phyloP scores from a whole-genome alignment of 495 filamentous ascomycete species.

The Thermochaetoides thermophila region DNA sequence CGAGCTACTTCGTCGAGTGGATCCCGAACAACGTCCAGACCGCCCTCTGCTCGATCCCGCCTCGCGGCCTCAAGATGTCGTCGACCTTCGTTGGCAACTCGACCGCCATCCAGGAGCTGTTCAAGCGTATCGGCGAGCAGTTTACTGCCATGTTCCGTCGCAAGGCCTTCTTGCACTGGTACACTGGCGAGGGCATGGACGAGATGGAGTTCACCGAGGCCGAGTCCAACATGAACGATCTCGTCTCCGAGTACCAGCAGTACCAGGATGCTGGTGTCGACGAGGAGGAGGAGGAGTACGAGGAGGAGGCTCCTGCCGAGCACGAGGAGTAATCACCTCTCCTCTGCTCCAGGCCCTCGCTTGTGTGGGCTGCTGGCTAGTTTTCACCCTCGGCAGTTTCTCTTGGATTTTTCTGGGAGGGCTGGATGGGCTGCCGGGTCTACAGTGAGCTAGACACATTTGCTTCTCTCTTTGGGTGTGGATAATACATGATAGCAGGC shows the following conservation, averaged over 20 bases:
- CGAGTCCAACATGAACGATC: slow-evolving; percentile 99
- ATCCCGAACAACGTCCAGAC: slow-evolving; percentile 99
- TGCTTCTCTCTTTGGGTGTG: slow-evolving; percentile 1
- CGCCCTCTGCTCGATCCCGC: slow-evolving; percentile 97
- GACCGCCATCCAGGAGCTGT: slow-evolving; percentile 98
- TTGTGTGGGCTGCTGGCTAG: neutral
- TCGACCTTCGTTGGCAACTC: slow-evolving; percentile 99
- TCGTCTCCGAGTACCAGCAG: slow-evolving; percentile 99
- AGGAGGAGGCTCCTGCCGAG: slow-evolving; percentile 43
- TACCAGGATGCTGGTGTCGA: slow-evolving; percentile 95
- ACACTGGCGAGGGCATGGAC: slow-evolving; percentile 99
- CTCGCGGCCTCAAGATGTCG: slow-evolving; percentile 97
- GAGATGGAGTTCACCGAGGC: slow-evolving; percentile 99
- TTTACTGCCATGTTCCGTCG: slow-evolving; percentile 99
- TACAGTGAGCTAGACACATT: slow-evolving; percentile 4
- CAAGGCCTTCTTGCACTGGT: slow-evolving; percentile 99
- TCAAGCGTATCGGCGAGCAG: slow-evolving; percentile 99
- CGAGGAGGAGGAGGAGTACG: slow-evolving; percentile 51
- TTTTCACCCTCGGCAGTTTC: neutral
- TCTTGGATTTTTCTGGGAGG: neutral
- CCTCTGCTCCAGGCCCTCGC: too few species aligned
- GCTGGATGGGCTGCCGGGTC: neutral
- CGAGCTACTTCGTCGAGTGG: slow-evolving; percentile 99
- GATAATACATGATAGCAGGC: slow-evolving; percentile 4
- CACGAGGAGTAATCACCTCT: slow-evolving; percentile 30